Evolutionary conservation across 2,329 filamentous ascomycete genomes (phyloP).

Genomic region (Ambrosiella cleistominuta): DNA sequence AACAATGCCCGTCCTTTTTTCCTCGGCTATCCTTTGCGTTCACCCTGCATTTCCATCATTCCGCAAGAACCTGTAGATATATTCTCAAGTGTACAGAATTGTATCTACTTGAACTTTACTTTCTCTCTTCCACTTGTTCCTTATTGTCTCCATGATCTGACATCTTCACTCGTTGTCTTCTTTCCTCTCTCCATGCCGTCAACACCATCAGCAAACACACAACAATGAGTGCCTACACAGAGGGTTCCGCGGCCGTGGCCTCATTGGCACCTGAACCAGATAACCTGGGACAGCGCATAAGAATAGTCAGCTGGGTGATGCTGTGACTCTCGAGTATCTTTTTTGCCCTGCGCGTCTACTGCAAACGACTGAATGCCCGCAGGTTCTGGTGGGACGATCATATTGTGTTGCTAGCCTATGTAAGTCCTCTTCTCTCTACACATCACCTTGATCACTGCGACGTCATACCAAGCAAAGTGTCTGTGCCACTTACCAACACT

Average conservation of each 20-base stretch:
- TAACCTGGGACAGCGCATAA: slow-evolving; percentile 12
- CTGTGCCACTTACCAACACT: not conserved
- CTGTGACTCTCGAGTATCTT: slow-evolving; percentile 14
- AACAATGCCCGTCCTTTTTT: too few relatives aligned
- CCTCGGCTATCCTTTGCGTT: too few relatives aligned
- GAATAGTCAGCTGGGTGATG: slow-evolving; percentile 15
- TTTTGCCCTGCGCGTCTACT: slow-evolving; percentile 15
- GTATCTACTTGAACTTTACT: too few relatives aligned
- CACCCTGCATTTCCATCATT: too few relatives aligned
- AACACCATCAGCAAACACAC: not conserved
- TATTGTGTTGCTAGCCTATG: slow-evolving; percentile 16
- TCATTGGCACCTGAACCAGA: not conserved
- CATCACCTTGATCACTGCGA: not conserved
- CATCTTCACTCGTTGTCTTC: too few relatives aligned
- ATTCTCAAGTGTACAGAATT: too few relatives aligned
- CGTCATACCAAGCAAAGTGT: not conserved
- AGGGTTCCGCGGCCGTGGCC: not conserved
- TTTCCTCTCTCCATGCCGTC: too few relatives aligned
- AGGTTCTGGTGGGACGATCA: slow-evolving; percentile 19
- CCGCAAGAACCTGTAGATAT: too few relatives aligned
- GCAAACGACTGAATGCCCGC: slow-evolving; percentile 15
- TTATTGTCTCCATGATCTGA: not conserved
- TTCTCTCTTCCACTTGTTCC: not conserved
- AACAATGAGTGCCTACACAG: slow-evolving; percentile 10
- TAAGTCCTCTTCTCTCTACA: slow-evolving; percentile 14